These are phyloP conservation scores for Schizopora paradoxa DNA, from an alignment of 1,284 basidiomycete genomes.

Conservation along the genomic window DNA sequence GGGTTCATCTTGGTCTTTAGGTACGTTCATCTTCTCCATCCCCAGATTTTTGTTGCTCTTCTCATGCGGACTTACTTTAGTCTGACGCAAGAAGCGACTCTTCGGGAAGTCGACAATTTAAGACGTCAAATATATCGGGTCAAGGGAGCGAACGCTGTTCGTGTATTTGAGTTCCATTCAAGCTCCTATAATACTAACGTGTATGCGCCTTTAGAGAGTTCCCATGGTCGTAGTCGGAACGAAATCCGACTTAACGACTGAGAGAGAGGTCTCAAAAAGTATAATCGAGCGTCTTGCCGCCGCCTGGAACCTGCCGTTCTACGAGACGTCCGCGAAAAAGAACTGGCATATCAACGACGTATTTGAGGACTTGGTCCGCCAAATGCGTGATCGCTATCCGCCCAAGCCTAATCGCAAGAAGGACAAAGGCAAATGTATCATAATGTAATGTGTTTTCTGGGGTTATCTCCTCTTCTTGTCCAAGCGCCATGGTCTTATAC, in stretches of 20 bases:
- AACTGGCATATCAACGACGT: constrained; percentile 78
- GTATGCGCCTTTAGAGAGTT: constrained; percentile 37
- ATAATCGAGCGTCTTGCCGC: constrained; percentile 62
- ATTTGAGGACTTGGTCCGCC: constrained; percentile 72
- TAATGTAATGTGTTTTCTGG: constrained; percentile 43
- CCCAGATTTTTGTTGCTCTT: constrained; percentile 5
- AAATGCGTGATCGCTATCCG: constrained; percentile 66
- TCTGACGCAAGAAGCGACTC: constrained; percentile 70
- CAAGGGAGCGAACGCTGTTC: constrained; percentile 62
- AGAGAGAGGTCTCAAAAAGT: constrained; percentile 71
- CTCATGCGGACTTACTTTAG: constrained; percentile 35
- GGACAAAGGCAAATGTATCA: constrained; percentile 37
- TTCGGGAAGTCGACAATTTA: constrained; percentile 73
- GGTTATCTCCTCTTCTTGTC: too few species aligned
- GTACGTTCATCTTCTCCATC: constrained; percentile 29
- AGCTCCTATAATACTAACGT: neutral
- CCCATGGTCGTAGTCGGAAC: constrained; percentile 88
- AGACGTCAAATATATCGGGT: constrained; percentile 77
- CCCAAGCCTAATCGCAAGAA: constrained; percentile 39
- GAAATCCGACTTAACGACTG: constrained; percentile 78
- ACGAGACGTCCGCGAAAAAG: constrained; percentile 79
- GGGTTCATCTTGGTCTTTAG: constrained; percentile 85
- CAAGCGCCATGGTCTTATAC: neutral
- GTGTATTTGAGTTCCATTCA: constrained; percentile 19
- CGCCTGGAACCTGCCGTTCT: constrained; percentile 73